Evolutionary conservation across 805 yeast genomes (phyloP).

Genomic region (Zygoascus bituminiphila): DNA sequence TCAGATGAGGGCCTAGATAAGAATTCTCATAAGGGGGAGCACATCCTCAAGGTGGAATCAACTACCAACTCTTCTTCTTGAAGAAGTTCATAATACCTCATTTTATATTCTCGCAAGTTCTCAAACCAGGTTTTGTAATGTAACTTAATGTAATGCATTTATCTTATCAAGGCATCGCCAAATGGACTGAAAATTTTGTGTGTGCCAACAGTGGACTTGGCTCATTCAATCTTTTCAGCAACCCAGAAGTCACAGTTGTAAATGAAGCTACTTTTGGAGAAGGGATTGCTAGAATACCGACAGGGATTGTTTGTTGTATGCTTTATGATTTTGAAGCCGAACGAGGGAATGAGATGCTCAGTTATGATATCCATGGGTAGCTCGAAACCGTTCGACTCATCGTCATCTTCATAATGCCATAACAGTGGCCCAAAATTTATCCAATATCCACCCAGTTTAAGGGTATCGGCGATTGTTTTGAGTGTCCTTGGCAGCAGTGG

Average conservation of each 20-base stretch:
- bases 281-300: conserved; percentile 41
- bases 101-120: background rate
- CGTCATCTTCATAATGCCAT: conserved; percentile 61
- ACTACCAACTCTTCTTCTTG: background rate
- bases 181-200: background rate
- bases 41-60: background rate
- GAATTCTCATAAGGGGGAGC: background rate
- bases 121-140: background rate
- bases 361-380: conserved; percentile 48
- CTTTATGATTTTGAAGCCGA: conserved; percentile 46
- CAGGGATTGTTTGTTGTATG: conserved; percentile 39
- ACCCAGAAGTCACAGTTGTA: conserved; percentile 68
- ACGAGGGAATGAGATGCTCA: conserved; percentile 31
- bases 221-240: conserved; percentile 32
- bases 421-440: conserved; percentile 87
- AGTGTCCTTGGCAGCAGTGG: conserved; percentile 72
- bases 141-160: background rate
- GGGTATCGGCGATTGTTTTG: conserved; percentile 47
- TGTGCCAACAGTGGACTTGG: too few relatives aligned
- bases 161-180: background rate
- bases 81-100: too few relatives aligned
- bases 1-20: background rate
- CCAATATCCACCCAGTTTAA: conserved; percentile 57
- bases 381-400: conserved; percentile 46
- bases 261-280: conserved; percentile 44